Conservation (phyloP, 2,329 filamentous ascomycete genomes). For the Diaporthe australafricana region DNA sequence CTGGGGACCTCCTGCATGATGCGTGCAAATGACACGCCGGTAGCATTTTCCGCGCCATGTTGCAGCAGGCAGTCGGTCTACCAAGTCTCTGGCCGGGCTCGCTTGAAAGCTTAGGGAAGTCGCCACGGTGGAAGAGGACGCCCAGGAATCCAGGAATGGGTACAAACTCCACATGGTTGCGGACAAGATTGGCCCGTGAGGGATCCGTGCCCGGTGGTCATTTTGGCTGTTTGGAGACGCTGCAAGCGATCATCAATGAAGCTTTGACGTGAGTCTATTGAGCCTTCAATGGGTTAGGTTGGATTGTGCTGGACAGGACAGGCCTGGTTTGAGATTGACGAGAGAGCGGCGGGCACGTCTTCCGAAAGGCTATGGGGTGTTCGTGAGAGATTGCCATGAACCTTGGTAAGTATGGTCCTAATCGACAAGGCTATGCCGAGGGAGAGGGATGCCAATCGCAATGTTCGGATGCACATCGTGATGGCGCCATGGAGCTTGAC, state of each 20-base stretch:
- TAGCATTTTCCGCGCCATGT: conserved; percentile 11
- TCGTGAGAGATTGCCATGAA: conserved; percentile 8
- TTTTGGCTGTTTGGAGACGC: conserved; percentile 8
- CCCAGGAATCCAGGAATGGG: background rate
- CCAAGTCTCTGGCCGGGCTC: background rate
- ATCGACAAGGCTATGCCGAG: background rate
- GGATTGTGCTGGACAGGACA: background rate
- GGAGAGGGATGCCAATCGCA: conserved; percentile 5
- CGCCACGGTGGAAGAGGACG: conserved; percentile 1
- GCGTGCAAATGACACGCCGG: conserved; percentile 25
- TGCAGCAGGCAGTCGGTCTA: conserved; percentile 17
- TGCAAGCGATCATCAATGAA: conserved; percentile 13
- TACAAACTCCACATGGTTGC: conserved; percentile 16
- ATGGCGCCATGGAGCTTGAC: conserved; percentile 21
- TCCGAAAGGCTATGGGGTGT: conserved; percentile 23
- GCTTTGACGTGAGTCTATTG: conserved; percentile 33
- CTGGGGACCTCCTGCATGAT: conserved; percentile 34
- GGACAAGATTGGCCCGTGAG: conserved; percentile 29
- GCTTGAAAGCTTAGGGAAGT: conserved; percentile 6
- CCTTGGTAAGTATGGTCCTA: background rate
- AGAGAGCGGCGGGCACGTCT: conserved; percentile 6
- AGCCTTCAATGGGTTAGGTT: background rate
- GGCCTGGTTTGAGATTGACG: conserved; percentile 20
- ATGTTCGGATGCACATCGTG: conserved; percentile 2
- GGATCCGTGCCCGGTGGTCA: conserved; percentile 28